Evolutionary conservation across 2,329 filamentous ascomycete species (phyloP).

Genomic region (Cordyceps javanica): DNA sequence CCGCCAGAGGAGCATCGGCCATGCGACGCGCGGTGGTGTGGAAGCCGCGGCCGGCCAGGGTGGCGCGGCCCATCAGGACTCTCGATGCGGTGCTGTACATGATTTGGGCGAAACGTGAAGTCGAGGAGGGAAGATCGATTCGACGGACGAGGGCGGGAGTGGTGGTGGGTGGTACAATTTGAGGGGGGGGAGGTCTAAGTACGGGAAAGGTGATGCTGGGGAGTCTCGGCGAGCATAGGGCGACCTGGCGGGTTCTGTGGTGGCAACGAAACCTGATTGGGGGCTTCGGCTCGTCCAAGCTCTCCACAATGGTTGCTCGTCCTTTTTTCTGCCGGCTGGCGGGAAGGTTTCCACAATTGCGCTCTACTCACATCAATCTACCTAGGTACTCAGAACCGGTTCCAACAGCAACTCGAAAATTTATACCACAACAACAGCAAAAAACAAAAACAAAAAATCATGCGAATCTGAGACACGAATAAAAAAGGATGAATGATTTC

Average conservation of each 20-base stretch:
- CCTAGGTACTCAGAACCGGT: neutral
- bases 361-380: neutral
- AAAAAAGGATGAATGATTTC: constrained; percentile 52
- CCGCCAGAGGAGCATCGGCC: constrained; percentile 43
- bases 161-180: neutral
- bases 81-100: constrained; percentile 29
- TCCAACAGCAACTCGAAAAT: neutral
- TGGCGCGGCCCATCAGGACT: constrained; percentile 36
- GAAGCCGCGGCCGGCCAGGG: constrained; percentile 35
- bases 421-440: neutral
- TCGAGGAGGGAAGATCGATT: neutral
- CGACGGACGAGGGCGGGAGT: neutral
- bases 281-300: neutral
- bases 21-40: constrained; percentile 45
- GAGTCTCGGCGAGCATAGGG: neutral
- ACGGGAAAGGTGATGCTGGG: neutral
- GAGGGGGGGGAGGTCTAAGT: neutral
- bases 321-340: neutral
- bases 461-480: neutral
- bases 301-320: neutral
- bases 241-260: neutral
- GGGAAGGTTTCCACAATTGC: neutral
- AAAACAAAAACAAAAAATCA: neutral
- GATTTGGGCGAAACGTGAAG: constrained; percentile 28
- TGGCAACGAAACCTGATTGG: constrained; percentile 16